These are phyloP conservation scores for Sporothrix globosa DNA, from an alignment of 2,329 filamentous ascomycete species.

Conservation along the genomic window DNA sequence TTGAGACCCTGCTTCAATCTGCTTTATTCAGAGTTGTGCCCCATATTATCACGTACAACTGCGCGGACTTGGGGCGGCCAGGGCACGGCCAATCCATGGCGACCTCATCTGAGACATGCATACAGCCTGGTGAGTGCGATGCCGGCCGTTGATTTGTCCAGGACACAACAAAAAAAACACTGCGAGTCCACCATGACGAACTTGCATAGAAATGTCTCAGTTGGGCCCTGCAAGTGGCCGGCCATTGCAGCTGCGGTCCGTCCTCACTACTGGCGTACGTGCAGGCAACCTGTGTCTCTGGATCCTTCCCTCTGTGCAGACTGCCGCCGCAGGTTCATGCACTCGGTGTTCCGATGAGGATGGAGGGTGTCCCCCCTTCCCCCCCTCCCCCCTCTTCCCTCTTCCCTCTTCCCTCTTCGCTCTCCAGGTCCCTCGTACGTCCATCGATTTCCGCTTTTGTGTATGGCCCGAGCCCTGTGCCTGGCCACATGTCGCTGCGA, in stretches of 20 bases:
- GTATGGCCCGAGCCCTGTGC: not conserved
- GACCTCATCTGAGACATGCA: slow-evolving; percentile 26
- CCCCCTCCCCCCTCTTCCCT: no score
- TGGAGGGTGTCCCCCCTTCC: not conserved
- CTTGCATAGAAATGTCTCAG: slow-evolving; percentile 16
- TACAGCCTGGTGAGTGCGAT: not conserved
- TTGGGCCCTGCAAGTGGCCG: not conserved
- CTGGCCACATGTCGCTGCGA: slow-evolving; percentile 1
- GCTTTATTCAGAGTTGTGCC: no score
- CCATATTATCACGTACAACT: no score
- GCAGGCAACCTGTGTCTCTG: not conserved
- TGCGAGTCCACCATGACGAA: not conserved
- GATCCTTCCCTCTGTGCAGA: not conserved
- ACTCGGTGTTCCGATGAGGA: not conserved
- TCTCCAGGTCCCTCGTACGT: not conserved
- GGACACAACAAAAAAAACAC: not conserved
- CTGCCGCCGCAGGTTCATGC: not conserved
- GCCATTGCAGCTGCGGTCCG: not conserved
- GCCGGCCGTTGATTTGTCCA: slow-evolving; percentile 19
- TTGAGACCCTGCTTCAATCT: no score
- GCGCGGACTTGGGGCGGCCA: no score
- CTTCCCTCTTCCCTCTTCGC: no score
- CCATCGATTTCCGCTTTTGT: slow-evolving; percentile 2
- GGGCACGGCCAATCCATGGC: not conserved
- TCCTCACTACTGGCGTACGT: not conserved